phyloP scores from a whole-genome alignment of 2,329 filamentous ascomycete species.

The Apiospora rasikravindrae region DNA sequence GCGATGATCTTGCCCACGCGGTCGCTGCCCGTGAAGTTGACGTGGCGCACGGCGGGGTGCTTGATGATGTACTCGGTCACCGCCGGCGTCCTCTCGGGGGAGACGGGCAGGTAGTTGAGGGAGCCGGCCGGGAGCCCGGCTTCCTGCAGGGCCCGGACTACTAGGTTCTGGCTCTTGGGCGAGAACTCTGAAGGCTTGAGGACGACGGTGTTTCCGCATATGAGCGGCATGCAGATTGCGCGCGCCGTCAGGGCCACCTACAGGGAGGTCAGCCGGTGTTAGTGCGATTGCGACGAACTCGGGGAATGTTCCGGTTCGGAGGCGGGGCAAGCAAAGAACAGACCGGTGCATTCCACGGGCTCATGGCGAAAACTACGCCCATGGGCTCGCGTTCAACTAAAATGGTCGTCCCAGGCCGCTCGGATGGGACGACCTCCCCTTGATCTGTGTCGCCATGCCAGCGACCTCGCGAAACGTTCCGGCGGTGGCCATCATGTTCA shows the following conservation, averaged over 20 bases:
- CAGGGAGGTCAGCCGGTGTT: slow-evolving; percentile 46
- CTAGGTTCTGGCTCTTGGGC: slow-evolving; percentile 64
- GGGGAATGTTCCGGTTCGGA: too few species aligned
- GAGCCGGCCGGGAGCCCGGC: slow-evolving; percentile 79
- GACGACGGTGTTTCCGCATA: slow-evolving; percentile 66
- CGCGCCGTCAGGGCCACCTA: slow-evolving; percentile 26
- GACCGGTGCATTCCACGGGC: slow-evolving; percentile 80
- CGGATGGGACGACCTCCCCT: slow-evolving; percentile 41
- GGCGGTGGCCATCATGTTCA: slow-evolving; percentile 45
- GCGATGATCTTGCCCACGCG: slow-evolving; percentile 74
- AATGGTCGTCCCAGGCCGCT: slow-evolving; percentile 56
- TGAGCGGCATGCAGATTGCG: slow-evolving; percentile 31
- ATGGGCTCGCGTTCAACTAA: slow-evolving; percentile 56
- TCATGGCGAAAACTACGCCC: slow-evolving; percentile 25
- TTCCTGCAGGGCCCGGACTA: slow-evolving; percentile 70
- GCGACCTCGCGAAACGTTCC: slow-evolving; percentile 50
- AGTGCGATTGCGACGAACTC: slow-evolving; percentile 69
- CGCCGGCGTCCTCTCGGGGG: slow-evolving; percentile 69
- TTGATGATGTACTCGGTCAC: slow-evolving; percentile 70
- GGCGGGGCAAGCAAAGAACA: slow-evolving; percentile 61
- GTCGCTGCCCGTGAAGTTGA: slow-evolving; percentile 79
- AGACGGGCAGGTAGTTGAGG: slow-evolving; percentile 72
- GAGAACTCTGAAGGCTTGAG: slow-evolving; percentile 70
- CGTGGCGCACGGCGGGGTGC: slow-evolving; percentile 72
- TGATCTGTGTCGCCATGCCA: slow-evolving; percentile 43